Conservation (phyloP, 164 flowering plant species). For the Cinnamomum chago region DNA sequence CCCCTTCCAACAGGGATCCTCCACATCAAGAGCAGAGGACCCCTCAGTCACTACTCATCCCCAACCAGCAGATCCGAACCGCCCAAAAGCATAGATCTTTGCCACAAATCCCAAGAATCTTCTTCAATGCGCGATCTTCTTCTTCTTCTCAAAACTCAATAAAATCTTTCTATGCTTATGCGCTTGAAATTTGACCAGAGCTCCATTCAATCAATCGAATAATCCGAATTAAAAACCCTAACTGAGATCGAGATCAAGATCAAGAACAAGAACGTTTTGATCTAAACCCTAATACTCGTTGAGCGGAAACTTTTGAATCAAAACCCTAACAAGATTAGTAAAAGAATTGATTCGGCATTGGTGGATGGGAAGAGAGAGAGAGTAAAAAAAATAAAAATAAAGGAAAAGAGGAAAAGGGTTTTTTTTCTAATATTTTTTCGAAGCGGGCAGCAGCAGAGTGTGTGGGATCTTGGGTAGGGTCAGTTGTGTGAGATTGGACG, state of each 20-base stretch:
- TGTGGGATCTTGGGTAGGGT: neutral
- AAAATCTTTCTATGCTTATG: neutral
- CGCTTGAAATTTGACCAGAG: neutral
- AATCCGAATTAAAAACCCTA: neutral
- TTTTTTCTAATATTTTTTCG: neutral
- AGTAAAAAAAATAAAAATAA: neutral
- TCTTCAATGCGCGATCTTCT: neutral
- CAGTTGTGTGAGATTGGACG: neutral
- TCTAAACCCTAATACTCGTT: neutral
- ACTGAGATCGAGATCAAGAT: neutral
- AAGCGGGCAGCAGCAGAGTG: neutral
- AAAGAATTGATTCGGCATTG: neutral
- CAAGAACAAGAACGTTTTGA: neutral
- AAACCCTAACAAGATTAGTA: neutral
- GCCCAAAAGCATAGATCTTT: neutral
- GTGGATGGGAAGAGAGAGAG: neutral
- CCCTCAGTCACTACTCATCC: neutral
- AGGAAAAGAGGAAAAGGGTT: neutral
- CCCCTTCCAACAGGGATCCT: slow-evolving; percentile 2
- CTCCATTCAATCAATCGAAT: neutral
- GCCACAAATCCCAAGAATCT: neutral
- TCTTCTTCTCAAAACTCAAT: neutral
- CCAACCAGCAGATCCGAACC: slow-evolving; percentile 4
- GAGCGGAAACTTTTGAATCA: neutral
- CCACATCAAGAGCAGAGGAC: slow-evolving; percentile 3